Percentiles rank a stretch among this genome's conserved stretches.
phyloP scores from a whole-genome alignment of 805 yeast genomes.

The Wickerhamomyces queroliae region DNA sequence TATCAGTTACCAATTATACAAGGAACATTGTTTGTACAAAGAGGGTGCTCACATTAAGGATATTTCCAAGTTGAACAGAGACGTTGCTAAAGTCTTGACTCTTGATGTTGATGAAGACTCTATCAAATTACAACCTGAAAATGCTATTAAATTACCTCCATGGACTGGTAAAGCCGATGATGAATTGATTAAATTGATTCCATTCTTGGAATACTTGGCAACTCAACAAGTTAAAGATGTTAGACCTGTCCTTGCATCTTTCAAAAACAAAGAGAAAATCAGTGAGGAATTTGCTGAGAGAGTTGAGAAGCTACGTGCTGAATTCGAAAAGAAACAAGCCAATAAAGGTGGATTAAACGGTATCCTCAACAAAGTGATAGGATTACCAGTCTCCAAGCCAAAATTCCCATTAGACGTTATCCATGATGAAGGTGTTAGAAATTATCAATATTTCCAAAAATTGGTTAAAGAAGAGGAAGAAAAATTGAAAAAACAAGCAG shows the following conservation, averaged over 20 bases:
- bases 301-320: slow-evolving; percentile 67
- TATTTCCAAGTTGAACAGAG: slow-evolving; percentile 85
- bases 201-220: slow-evolving; percentile 91
- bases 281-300: slow-evolving; percentile 77
- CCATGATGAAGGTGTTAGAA: slow-evolving; percentile 89
- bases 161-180: slow-evolving; percentile 91
- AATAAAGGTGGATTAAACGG: slow-evolving; percentile 33
- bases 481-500: slow-evolving; percentile 54
- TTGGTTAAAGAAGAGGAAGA: slow-evolving; percentile 80
- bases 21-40: slow-evolving; percentile 82
- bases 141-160: slow-evolving; percentile 76
- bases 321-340: slow-evolving; percentile 54
- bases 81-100: slow-evolving; percentile 70
- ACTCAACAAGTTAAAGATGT: slow-evolving; percentile 83
- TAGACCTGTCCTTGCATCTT: slow-evolving; percentile 78
- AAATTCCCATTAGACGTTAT: slow-evolving; percentile 75
- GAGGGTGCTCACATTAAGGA: slow-evolving; percentile 91
- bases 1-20: slow-evolving; percentile 78
- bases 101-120: slow-evolving; percentile 74
- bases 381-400: slow-evolving; percentile 44
- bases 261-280: slow-evolving; percentile 56
- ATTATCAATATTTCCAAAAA: slow-evolving; percentile 77
- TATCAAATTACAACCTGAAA: slow-evolving; percentile 83
- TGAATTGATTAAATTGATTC: slow-evolving; percentile 71
- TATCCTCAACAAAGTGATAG: slow-evolving; percentile 59